Base-by-base conservation (phyloP, 2,329 filamentous ascomycete genomes). In the Clarireedia homoeocarpa region DNA sequence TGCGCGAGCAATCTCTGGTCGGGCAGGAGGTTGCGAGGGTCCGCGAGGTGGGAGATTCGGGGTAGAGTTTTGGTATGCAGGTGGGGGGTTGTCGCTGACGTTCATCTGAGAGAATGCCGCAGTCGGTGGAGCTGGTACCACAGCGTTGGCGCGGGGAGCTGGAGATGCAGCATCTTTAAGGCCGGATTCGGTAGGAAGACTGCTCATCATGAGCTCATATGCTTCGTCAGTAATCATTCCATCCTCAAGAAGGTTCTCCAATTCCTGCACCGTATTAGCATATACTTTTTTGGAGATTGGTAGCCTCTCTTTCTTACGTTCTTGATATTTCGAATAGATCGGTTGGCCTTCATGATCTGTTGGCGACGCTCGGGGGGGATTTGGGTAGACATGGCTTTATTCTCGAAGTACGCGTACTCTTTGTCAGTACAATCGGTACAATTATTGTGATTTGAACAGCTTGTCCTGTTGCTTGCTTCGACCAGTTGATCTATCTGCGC, bases 171-270 rank as follows among this genome's bases (percentile, higher is more conserved):
- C 48, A 34, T 51, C 57, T 42, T 66, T 65, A 58, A 88, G 76
- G 20, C 82, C 75, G 15, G 81, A 81, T 69, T 91, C 88, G 62
- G 79, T 74, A 38, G 91, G 92, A 34, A 97, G 84, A 66, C 88
- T 80, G 61, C 77, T 74, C 67, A 85, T 78, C 70, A 96, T 89
- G 51, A 79, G 80, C 67, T 89, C 85, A 69, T 91, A 90, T 68
- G 86, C 83, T 55, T 83, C 75, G 58, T 88, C 84, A 61, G 80
- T 83, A 70, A 97, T 89, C 67, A 91, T 78, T 63, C 85, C 85
- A 67, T 87, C 83, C 71, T 96, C 91, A 63, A 89, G 82, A 59
- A 97, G 88, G 64, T 85, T 88, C 72, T 96, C 91, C 59, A 96
- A 87, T 75, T 96, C 91, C 91, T 96, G 63, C 38, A 9, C 4